Conservation (phyloP, 495 filamentous ascomycete genomes). For the Aspergillus bertholletiae region DNA sequence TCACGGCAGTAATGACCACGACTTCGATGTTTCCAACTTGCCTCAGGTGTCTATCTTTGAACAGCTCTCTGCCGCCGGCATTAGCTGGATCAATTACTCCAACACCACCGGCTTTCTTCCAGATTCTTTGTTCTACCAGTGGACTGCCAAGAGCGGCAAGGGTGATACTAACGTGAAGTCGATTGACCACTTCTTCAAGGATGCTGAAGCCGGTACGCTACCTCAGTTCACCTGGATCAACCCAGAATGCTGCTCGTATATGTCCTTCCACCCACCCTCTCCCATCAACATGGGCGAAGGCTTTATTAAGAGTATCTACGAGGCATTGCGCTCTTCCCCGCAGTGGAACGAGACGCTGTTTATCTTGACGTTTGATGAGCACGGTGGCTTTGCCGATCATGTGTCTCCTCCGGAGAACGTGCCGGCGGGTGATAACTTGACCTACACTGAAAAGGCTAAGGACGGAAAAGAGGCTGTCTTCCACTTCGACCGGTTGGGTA, state of each 20-base stretch:
- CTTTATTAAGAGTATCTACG: slow-evolving; percentile 50
- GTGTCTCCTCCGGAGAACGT: slow-evolving; percentile 43
- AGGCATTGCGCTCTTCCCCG: slow-evolving; percentile 42
- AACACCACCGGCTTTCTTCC: slow-evolving; percentile 38
- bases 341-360: slow-evolving; percentile 50
- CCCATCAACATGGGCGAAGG: slow-evolving; percentile 46
- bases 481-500: slow-evolving; percentile 47
- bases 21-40: slow-evolving; percentile 38
- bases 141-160: slow-evolving; percentile 34
- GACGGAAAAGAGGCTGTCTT: slow-evolving; percentile 44
- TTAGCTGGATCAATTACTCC: slow-evolving; percentile 50
- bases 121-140: slow-evolving; percentile 36
- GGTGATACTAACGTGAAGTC: slow-evolving; percentile 29
- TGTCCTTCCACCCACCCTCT: slow-evolving; percentile 46
- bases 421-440: slow-evolving; percentile 36
- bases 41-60: slow-evolving; percentile 49
- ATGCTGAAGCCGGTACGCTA: slow-evolving; percentile 37
- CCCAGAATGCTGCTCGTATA: slow-evolving; percentile 49
- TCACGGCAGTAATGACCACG: slow-evolving; percentile 43
- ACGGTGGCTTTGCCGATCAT: slow-evolving; percentile 50
- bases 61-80: slow-evolving; percentile 36
- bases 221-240: slow-evolving; percentile 50
- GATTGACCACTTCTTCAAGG: slow-evolving; percentile 34
- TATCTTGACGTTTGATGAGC: slow-evolving; percentile 49
- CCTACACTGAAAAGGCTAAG: slow-evolving; percentile 37